Conservation (phyloP, 1,284 basidiomycete genomes). For the Sutorius eximius region DNA sequence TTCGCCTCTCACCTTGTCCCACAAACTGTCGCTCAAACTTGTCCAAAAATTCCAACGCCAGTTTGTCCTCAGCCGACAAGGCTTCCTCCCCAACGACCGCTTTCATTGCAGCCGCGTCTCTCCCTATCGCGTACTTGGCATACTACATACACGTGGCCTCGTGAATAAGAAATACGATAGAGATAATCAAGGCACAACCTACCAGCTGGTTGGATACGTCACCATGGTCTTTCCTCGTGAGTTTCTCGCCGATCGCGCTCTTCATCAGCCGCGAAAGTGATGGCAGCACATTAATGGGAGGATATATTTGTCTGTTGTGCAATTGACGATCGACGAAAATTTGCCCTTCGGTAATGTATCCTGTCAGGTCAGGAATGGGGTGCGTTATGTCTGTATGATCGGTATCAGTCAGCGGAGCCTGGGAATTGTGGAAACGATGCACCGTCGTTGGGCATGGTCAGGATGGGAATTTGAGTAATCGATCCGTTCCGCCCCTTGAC, state of each 20-base stretch:
- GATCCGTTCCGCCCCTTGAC: constrained; percentile 98
- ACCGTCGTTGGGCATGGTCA: constrained; percentile 99
- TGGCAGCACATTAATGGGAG: constrained; percentile 98
- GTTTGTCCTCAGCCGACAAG: constrained; percentile 89
- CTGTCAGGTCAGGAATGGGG: constrained; percentile 99
- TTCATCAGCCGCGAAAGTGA: constrained; percentile 99
- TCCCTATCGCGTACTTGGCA: constrained; percentile 96
- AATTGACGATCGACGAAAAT: constrained; percentile 97
- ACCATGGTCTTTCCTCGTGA: constrained; percentile 97
- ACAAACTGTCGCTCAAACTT: constrained; percentile 96
- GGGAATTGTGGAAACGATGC: constrained; percentile 28
- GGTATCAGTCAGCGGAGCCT: constrained; percentile 25
- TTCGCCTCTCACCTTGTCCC: constrained; percentile 71
- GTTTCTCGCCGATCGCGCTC: constrained; percentile 96
- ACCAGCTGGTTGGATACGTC: constrained; percentile 98
- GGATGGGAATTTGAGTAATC: constrained; percentile 99
- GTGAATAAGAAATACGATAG: constrained; percentile 16
- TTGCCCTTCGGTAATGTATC: constrained; percentile 99
- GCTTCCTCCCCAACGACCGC: constrained; percentile 99
- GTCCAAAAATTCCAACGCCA: constrained; percentile 90
- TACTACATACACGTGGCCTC: constrained; percentile 61
- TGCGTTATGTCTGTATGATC: constrained; percentile 89
- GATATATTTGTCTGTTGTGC: constrained; percentile 96
- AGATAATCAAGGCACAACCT: constrained; percentile 37
- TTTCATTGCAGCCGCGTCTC: constrained; percentile 98